Base-by-base conservation (phyloP, 2,329 filamentous ascomycete species). In the Coniella vitis region DNA sequence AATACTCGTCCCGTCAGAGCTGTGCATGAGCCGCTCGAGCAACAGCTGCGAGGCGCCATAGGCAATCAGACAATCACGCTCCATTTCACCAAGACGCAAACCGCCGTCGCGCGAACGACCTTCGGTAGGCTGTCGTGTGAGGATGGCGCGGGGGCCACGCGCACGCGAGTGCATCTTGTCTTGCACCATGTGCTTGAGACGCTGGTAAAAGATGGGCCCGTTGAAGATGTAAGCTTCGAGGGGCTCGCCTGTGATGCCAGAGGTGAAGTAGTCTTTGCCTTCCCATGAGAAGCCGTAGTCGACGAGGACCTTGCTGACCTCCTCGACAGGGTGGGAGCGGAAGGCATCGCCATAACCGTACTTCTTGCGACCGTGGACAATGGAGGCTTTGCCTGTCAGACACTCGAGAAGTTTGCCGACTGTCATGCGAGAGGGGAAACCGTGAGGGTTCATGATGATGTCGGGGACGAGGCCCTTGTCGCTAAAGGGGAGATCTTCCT, bases 371-470 rank as follows among this genome's bases (percentile, higher is more conserved):
- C 93, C 93, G 51, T 84, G 79, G 4, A 98, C 68, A 2, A 98
- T 83, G 12, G 90, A 89, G 0, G 93, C 93, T 68, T 98, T 98
- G 56, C 93, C 93, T 0, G 90, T 89, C 14, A 98, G 76, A 38
- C 95, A 87, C 65, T 98, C 93, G 44, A 98, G 80, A 74, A 98
- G 86, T 69, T 98, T 98, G 29, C 93, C 93, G 54, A 98, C 93
- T 47, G 93, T 98, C 93, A 98, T 98, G 67, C 93, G 93, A 29
- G 91, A 97, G 1, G 93, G 93, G 76, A 98, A 98, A 83, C 93
- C 93, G 70, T 98, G 93, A 0, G 94, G 93, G 73, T 98, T 98
- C 93, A 98, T 98, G 79, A 98, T 98, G 57, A 98, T 96, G 67
- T 98, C 93, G 0, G 93, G 93, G n/a, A 83, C 85, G 57, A 98